Base-by-base conservation (phyloP, 2,329 filamentous ascomycete genomes). In the Pseudocercospora pini-densiflorae region DNA sequence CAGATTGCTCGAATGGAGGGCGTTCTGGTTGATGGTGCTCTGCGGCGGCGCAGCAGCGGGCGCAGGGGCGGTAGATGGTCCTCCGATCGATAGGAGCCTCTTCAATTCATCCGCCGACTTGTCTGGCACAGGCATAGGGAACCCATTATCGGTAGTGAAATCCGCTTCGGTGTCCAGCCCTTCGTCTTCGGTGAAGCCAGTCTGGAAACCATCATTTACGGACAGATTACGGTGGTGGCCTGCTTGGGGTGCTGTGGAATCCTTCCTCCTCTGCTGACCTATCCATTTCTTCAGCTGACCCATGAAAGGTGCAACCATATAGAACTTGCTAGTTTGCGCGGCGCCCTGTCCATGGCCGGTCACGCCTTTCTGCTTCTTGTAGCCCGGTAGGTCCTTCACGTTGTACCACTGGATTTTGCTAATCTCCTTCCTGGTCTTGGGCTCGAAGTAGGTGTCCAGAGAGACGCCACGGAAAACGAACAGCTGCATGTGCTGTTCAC, bases 391-490 rank as follows among this genome's bases (percentile, higher is more conserved):
- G 67, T 97, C 93, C 0, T 91, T 91, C 47, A 99, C 83, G 72
- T 89, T 92, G 81, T 96, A 97, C 95, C 95, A 99, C 77, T 92
- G 85, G 66, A 99, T 97, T 80, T 93, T 96, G 80, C 94, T 97
- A 76, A 99, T 99, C 79, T 99, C 96, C 79, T 98, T 98, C 63
- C 96, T 87, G 5, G 95, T 98, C 72, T 90, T 90, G 3, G 96
- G 92, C 78, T 94, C 91, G 76, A 99, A 99, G 67, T 89, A 79
- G 0, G 93, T 94, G 73, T 97, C 90, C 84, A 92, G 91, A 14
- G 93, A 92, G 2, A 99, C 89, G 69, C 93, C 89, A 61, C 93
- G 89, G 77, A 99, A 97, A 58, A 98, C 91, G 77, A 95, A 99
- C 40, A 99, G 86, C 69, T 92, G 88, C 81, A 99, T 90, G 77